phyloP scores from a whole-genome alignment of 805 yeast genomes.

The Jamesozyma piceae region DNA sequence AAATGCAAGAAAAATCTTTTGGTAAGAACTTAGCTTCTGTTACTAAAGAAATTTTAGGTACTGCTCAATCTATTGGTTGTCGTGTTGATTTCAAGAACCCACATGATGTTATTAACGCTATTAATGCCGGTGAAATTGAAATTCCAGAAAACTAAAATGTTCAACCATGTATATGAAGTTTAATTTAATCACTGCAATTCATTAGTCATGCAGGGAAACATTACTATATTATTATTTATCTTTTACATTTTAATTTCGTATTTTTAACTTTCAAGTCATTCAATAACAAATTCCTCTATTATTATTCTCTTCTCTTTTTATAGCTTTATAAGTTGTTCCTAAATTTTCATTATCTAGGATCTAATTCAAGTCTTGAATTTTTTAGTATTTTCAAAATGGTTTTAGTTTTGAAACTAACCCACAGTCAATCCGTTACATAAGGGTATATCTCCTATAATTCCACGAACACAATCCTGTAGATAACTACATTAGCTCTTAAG shows the following conservation, averaged over 20 bases:
- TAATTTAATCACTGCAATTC: neutral
- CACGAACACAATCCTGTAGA: too few relatives aligned
- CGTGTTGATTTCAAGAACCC: slow-evolving; percentile 99
- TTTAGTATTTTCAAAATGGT: neutral
- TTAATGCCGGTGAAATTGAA: slow-evolving; percentile 96
- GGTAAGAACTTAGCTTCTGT: slow-evolving; percentile 96
- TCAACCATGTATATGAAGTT: slow-evolving; percentile 5
- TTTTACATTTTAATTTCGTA: slow-evolving; percentile 4
- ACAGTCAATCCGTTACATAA: neutral
- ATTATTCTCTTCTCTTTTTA: slow-evolving; percentile 1
- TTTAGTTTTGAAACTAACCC: neutral
- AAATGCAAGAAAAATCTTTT: slow-evolving; percentile 94
- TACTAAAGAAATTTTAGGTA: slow-evolving; percentile 97
- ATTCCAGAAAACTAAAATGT: slow-evolving; percentile 32
- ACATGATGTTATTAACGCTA: slow-evolving; percentile 96
- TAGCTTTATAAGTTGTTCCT: too few relatives aligned
- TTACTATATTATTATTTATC: slow-evolving; percentile 5
- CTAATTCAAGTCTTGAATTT: neutral
- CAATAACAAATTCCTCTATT: neutral
- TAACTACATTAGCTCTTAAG: too few relatives aligned
- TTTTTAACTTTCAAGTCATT: slow-evolving; percentile 4
- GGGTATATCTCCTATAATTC: too few relatives aligned
- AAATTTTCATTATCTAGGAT: too few relatives aligned
- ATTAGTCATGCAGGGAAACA: neutral
- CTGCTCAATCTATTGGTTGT: slow-evolving; percentile 99